These are phyloP conservation scores for Cryptococcus sp. DNA, from an alignment of 1,284 basidiomycete genomes.

Conservation along the genomic window DNA sequence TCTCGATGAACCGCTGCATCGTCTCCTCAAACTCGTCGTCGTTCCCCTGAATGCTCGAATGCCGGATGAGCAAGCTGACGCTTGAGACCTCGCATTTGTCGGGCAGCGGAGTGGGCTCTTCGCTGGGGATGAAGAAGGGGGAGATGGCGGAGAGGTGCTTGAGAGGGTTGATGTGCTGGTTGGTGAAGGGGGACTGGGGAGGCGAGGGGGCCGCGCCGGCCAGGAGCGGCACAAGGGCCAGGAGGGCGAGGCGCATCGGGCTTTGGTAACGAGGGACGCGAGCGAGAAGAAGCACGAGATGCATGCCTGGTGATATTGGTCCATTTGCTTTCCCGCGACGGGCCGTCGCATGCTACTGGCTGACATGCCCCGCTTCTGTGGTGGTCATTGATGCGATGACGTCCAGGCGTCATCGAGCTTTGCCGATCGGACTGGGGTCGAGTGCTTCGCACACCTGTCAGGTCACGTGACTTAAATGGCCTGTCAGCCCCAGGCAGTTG, in stretches of 20 bases:
- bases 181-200: not conserved
- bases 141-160: conserved; percentile 47
- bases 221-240: not conserved
- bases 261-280: not conserved
- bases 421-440: no score
- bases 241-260: conserved; percentile 13
- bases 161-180: conserved; percentile 11
- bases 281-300: no score
- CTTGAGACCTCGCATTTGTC: conserved; percentile 31
- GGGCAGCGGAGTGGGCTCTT: conserved; percentile 39
- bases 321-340: no score
- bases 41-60: conserved; percentile 50
- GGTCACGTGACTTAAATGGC: no score
- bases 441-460: no score
- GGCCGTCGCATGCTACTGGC: no score
- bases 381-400: no score
- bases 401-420: no score
- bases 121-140: conserved; percentile 42
- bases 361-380: no score
- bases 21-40: conserved; percentile 52
- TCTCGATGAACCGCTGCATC: conserved; percentile 51
- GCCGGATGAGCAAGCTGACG: conserved; percentile 43
- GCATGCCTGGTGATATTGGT: no score
- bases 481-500: no score
- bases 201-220: not conserved